Evolutionary conservation across 306 rosid species (phyloP), one percentile per base, ranked within the genome.

Genomic region (Trifolium repens): DNA sequence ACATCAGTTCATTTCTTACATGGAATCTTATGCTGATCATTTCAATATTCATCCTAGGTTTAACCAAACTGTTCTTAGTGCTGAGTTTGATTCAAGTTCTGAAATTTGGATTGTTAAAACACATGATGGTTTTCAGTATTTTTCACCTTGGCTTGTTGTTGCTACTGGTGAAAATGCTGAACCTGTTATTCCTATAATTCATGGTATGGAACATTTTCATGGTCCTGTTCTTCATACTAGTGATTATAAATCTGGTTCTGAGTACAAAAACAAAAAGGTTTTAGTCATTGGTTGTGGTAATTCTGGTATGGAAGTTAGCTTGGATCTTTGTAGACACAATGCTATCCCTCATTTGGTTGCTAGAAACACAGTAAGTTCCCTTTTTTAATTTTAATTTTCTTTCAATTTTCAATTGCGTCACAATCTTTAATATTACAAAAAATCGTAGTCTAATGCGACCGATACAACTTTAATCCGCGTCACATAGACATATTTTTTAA

Each of bases 291-390:
- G 99, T 1, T 96, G 98, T 71, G 99, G 99, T 8, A 96, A 96
- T 84, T 92, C 99, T n/a, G 99, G 99, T 22, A 96, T 96, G 99
- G 99, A 96, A 89, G 93, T 90, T 75, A 89, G 99, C 85, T 86
- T 96, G 73, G 99, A 96, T 66, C 98, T 96, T 53, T 89, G 92
- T 26, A 84, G 96, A 37, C 46, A 90, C 88, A 87, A 88, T 84
- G 99, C 99, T 2, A 24, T 69, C 0, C 91, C 99, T 72, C 78
- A 88, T 35, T 80, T 96, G 96, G 98, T 96, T 49, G 96, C 86
- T 62, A 88, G 99, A 79, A 96, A 92, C 40, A 85, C 93, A 2
- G 99, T 96, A 73, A 83, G 92, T 74, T 70, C n/a, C 5, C 16
- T 34, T 43, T 60, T 3, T 30, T 30, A 30, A 30, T 13, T 13